Evolutionary conservation across 2,329 filamentous ascomycete species (phyloP).

Genomic region (Calonectria crousiana): DNA sequence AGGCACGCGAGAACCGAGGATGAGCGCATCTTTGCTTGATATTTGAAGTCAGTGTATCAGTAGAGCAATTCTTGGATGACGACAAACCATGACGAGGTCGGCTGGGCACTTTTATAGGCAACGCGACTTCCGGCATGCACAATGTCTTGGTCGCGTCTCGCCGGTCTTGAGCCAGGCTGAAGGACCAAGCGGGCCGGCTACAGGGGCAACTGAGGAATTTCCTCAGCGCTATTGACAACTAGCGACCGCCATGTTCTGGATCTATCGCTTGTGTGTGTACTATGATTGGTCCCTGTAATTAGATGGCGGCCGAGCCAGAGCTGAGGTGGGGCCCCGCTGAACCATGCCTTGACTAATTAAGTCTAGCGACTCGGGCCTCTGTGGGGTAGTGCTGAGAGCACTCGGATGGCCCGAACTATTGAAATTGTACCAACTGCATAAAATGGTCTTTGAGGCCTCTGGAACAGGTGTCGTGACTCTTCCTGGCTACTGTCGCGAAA

Average conservation of each 20-base stretch:
- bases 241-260: not conserved
- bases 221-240: not conserved
- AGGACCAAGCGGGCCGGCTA: not conserved
- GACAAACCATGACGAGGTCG: not conserved
- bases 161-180: not conserved
- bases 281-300: not conserved
- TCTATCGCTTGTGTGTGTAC: not conserved
- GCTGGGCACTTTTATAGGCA: not conserved
- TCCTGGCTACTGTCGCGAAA: not conserved
- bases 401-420: not conserved
- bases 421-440: not conserved
- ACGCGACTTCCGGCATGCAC: not conserved
- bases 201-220: not conserved
- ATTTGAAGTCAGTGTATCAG: not conserved
- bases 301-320: not conserved
- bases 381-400: not conserved
- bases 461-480: not conserved
- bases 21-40: not conserved
- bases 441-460: not conserved
- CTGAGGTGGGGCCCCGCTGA: not conserved
- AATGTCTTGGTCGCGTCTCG: not conserved
- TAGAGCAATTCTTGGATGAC: not conserved
- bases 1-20: not conserved
- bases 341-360: not conserved
- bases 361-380: not conserved